Percentiles rank a stretch among this genome's conserved stretches.
Conservation (phyloP, 495 filamentous ascomycete species). For the Melanomma pulvis-pyrius region DNA sequence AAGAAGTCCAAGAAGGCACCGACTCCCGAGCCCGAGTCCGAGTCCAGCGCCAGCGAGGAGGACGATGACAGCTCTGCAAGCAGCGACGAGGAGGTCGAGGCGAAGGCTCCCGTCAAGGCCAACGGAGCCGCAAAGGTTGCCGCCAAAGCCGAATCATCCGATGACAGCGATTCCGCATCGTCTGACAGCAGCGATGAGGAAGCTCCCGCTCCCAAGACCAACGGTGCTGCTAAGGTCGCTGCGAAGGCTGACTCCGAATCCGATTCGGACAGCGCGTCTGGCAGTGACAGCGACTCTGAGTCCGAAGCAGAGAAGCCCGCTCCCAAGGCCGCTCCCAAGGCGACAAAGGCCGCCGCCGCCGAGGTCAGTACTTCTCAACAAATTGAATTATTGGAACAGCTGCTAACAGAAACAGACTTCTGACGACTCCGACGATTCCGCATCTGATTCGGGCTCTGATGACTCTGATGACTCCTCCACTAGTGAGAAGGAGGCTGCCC, state of each 20-base stretch:
- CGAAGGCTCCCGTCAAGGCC: slow-evolving; percentile 39
- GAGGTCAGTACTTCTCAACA: slow-evolving; percentile 30
- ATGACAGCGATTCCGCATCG: slow-evolving; percentile 40
- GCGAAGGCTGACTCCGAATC: slow-evolving; percentile 24
- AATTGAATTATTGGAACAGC: not conserved
- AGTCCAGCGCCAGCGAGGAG: slow-evolving; percentile 43
- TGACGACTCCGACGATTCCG: slow-evolving; percentile 30
- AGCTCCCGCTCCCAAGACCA: slow-evolving; percentile 28
- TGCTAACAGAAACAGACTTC: slow-evolving; percentile 14
- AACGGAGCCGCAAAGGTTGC: slow-evolving; percentile 42
- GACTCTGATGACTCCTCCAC: slow-evolving; percentile 37
- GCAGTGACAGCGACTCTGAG: slow-evolving; percentile 32
- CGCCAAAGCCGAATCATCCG: slow-evolving; percentile 37
- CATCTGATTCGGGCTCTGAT: slow-evolving; percentile 46
- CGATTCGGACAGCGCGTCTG: slow-evolving; percentile 21
- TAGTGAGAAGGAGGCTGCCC: slow-evolving; percentile 55
- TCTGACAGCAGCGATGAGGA: slow-evolving; percentile 42
- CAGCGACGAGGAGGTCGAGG: slow-evolving; percentile 36
- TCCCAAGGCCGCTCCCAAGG: slow-evolving; percentile 25
- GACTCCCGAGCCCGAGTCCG: slow-evolving; percentile 46
- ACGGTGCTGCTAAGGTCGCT: slow-evolving; percentile 17
- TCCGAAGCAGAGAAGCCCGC: slow-evolving; percentile 31
- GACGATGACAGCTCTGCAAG: slow-evolving; percentile 38
- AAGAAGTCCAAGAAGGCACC: slow-evolving; percentile 59
- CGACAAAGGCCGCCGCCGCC: slow-evolving; percentile 20